A percentile compares a stretch with the other conserved stretches of the same genome.
These are phyloP conservation scores for Trichocladium antarcticum DNA, from an alignment of 495 filamentous ascomycete species.

Conservation along the genomic window DNA sequence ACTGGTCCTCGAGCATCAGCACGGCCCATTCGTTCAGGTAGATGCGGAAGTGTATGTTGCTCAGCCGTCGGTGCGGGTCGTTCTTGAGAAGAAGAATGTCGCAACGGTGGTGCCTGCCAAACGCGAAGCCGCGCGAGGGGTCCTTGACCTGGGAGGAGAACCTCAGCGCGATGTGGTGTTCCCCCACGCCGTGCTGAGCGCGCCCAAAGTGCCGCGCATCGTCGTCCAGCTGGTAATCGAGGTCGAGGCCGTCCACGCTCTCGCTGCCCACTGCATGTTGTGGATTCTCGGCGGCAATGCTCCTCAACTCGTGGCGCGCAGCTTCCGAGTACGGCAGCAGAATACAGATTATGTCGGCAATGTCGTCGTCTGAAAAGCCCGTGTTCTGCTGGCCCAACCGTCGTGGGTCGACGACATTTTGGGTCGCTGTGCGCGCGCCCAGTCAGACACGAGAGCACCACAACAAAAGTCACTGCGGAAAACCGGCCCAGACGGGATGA, in stretches of 20 bases:
- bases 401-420: conserved; percentile 69
- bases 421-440: conserved; percentile 47
- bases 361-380: conserved; percentile 65
- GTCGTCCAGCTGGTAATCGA: conserved; percentile 35
- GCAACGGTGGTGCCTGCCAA: conserved; percentile 69
- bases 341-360: conserved; percentile 80
- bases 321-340: conserved; percentile 65
- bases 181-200: conserved; percentile 36
- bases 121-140: conserved; percentile 59
- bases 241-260: conserved; percentile 38
- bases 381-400: conserved; percentile 65
- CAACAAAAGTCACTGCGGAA: not conserved
- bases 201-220: conserved; percentile 35
- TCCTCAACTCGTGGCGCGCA: conserved; percentile 55
- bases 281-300: conserved; percentile 37
- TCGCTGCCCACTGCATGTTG: conserved; percentile 29
- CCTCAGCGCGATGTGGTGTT: conserved; percentile 65
- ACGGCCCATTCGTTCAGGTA: conserved; percentile 66
- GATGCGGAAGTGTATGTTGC: conserved; percentile 87
- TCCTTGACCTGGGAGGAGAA: conserved; percentile 60
- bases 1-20: conserved; percentile 84
- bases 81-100: conserved; percentile 61
- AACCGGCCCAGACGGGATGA: not conserved
- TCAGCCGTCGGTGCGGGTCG: conserved; percentile 52
- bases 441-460: too few relatives aligned